Base-by-base conservation (phyloP, 139 green algal species). In the Desmodesmus armatus region DNA sequence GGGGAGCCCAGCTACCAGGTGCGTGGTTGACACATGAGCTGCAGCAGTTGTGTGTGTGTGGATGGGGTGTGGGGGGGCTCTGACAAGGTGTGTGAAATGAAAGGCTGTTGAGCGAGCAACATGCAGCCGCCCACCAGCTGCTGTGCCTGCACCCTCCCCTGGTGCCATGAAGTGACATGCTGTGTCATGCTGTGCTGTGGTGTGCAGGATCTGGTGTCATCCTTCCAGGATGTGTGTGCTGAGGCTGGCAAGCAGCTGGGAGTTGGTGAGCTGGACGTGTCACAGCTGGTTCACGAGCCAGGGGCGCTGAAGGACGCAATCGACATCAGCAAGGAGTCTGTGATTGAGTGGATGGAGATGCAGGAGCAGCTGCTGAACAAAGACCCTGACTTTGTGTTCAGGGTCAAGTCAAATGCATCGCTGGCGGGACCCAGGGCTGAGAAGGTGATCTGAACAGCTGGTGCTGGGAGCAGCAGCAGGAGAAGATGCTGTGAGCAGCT, bases 271-370 rank as follows among this genome's bases (percentile, higher is more conserved):
- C 33, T 84, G 37, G 85, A 83, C 25, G 84, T 85, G 65, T 35
- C 37, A 17, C 51, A 58, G 27, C 55, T 75, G n/a, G 84, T 87
- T 29, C 31, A 62, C 13, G 87, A 90, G 39, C 77, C 71, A 0
- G 72, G 73, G 44, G 51, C 71, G 17, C 83, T 90, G 58, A 60
- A 51, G 5, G 71, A 78, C 15, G 87, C 87, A 27, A 63, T 90
- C 39, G 78, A 70, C 43, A 58, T 90, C 67, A 82, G 82, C 70
- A 66, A 66, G 40, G 47, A 82, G 44, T 78, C 47, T 40, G 86
- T 88, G 47, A 84, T 90, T 35, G 87, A 90, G 83, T 90, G 87
- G 87, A 87, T 90, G 83, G 35, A 79, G 82, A 55, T 70, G 69
- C 82, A 85, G 37, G 83, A 89, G 65, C 35, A 73, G 43, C 80